Evolutionary conservation across 1,284 basidiomycete genomes (phyloP).

Genomic region (Taiwanofungus camphoratus): DNA sequence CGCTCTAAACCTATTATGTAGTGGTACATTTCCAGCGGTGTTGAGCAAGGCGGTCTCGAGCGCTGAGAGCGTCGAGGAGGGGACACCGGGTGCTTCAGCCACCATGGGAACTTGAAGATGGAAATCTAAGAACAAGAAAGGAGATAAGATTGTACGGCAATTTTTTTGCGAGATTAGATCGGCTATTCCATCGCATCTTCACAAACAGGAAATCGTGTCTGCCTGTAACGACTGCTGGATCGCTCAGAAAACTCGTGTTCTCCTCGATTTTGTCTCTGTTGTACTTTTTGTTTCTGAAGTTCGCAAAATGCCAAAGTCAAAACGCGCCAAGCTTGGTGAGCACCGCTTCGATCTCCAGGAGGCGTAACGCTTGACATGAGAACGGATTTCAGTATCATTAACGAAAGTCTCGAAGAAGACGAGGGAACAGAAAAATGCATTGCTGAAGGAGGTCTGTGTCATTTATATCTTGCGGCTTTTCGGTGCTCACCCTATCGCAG

Average conservation of each 20-base stretch:
- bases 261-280: neutral
- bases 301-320: conserved; percentile 79
- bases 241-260: neutral
- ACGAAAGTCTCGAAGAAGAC: conserved; percentile 79
- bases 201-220: conserved; percentile 1
- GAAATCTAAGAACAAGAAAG: neutral
- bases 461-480: neutral
- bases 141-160: conserved; percentile 23
- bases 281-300: neutral
- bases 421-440: conserved; percentile 78
- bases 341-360: neutral
- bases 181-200: conserved; percentile 7
- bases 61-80: conserved; percentile 27
- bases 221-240: neutral
- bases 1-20: conserved; percentile 89
- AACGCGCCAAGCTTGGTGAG: conserved; percentile 73
- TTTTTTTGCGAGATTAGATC: conserved; percentile 23
- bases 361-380: neutral
- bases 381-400: conserved; percentile 52
- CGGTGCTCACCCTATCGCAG: conserved; percentile 33
- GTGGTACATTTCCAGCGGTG: conserved; percentile 60
- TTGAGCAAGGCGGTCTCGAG: conserved; percentile 78
- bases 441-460: conserved; percentile 72
- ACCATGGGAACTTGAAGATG: conserved; percentile 20
- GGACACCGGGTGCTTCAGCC: conserved; percentile 21